A percentile compares a stretch with the other conserved stretches of the same genome.
These are phyloP conservation scores for Paspalum vaginatum DNA, from an alignment of 176 grass and related monocot species.

Conservation along the genomic window DNA sequence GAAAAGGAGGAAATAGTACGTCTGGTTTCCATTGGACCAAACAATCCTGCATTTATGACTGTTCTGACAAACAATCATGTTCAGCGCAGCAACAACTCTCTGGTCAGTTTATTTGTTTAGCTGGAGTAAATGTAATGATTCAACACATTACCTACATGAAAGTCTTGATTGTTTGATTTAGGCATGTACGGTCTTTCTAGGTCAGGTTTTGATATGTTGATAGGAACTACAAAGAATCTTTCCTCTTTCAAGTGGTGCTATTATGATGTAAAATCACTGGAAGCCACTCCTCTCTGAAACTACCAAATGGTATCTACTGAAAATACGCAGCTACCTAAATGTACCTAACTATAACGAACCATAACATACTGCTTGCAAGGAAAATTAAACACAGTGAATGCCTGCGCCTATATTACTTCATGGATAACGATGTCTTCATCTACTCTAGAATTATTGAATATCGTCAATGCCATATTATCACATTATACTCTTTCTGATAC, in stretches of 20 bases:
- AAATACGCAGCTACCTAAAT: background rate
- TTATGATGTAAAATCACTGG: background rate
- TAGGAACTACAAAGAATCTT: background rate
- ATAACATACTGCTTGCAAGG: background rate
- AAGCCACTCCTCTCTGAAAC: background rate
- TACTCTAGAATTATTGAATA: background rate
- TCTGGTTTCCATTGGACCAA: conserved; percentile 19
- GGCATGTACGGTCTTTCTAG: background rate
- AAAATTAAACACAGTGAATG: background rate
- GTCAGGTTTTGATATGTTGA: background rate
- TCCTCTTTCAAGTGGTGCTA: background rate
- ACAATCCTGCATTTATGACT: conserved; percentile 52
- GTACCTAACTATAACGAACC: background rate
- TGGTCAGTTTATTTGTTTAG: conserved; percentile 37
- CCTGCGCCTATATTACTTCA: background rate
- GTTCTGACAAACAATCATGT: conserved; percentile 24
- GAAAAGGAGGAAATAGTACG: conserved; percentile 25
- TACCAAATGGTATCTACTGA: background rate
- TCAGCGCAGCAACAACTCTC: background rate
- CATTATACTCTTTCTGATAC: background rate
- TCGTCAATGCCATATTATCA: background rate
- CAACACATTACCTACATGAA: background rate
- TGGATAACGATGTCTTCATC: background rate
- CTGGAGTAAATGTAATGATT: background rate
- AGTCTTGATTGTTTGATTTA: background rate